Conservation (phyloP, 176 grass and related monocot genomes). For the Otatea glauca region DNA sequence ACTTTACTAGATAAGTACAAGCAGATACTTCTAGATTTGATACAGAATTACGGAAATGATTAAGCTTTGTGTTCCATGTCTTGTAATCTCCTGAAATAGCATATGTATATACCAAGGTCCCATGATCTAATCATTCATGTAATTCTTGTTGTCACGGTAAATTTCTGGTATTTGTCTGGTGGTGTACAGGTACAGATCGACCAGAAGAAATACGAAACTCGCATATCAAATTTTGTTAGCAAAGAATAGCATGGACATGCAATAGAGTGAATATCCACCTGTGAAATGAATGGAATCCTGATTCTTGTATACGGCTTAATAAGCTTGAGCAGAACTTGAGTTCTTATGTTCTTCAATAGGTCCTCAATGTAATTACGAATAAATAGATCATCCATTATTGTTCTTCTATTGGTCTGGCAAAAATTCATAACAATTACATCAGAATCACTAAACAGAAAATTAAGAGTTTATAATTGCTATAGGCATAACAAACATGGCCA, state of each 20-base stretch:
- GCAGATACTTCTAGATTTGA: not conserved
- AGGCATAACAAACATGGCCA: constrained; percentile 19
- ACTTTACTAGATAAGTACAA: not conserved
- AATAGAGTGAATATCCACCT: constrained; percentile 55
- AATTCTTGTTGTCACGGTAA: not conserved
- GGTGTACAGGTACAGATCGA: not conserved
- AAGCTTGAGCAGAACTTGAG: constrained; percentile 98
- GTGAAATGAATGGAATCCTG: constrained; percentile 98
- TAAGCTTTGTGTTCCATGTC: not conserved
- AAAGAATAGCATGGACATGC: constrained; percentile 7
- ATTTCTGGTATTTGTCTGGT: not conserved
- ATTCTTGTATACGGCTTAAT: constrained; percentile 99
- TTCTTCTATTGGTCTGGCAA: constrained; percentile 93
- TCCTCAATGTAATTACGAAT: constrained; percentile 99
- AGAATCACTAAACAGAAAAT: constrained; percentile 27
- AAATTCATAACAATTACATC: constrained; percentile 13
- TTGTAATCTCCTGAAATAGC: constrained; percentile 13
- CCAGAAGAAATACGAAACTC: not conserved
- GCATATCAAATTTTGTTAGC: not conserved
- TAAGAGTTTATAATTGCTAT: constrained; percentile 24
- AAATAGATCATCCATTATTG: constrained; percentile 99
- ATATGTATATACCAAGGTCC: not conserved
- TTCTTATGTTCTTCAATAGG: constrained; percentile 98
- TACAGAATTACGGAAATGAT: not conserved
- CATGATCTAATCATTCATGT: not conserved